Evolutionary conservation across 768 basidiomycete species (phyloP).

Genomic region (Leccinum subgranulosum): DNA sequence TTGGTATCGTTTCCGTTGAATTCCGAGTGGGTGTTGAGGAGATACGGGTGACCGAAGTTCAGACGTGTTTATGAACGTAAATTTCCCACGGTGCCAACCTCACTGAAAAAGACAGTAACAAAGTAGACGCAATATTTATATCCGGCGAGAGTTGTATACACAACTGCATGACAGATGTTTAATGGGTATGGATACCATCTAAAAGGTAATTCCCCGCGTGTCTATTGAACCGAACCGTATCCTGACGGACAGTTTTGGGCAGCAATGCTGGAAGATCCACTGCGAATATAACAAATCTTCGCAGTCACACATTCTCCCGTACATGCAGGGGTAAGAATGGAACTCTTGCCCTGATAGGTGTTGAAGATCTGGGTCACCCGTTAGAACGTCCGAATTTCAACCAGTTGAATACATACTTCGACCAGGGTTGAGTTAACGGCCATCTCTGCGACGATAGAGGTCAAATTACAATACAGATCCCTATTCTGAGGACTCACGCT

Average conservation of each 20-base stretch:
- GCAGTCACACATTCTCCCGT: constrained; percentile 59
- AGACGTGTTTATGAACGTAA: too few species aligned
- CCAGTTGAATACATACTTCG: constrained; percentile 38
- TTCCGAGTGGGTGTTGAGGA: too few species aligned
- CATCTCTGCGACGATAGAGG: constrained; percentile 44
- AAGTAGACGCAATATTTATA: constrained; percentile 5
- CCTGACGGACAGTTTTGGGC: constrained; percentile 56
- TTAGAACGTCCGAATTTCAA: constrained; percentile 1
- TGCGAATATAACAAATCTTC: constrained; percentile 75
- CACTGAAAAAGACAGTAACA: too few species aligned
- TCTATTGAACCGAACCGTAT: constrained; percentile 63
- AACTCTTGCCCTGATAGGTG: constrained; percentile 68
- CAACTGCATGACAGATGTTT: neutral
- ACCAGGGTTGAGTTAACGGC: constrained; percentile 53
- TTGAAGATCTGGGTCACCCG: constrained; percentile 53
- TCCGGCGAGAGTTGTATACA: neutral
- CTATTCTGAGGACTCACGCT: constrained; percentile 44
- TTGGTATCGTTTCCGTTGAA: too few species aligned
- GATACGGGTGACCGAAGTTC: too few species aligned
- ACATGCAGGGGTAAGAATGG: constrained; percentile 52
- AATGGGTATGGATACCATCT: too few species aligned
- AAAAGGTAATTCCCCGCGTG: neutral
- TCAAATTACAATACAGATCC: neutral
- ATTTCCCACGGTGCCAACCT: too few species aligned
- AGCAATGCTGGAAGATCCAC: constrained; percentile 64